Percentiles rank a stretch among this genome's conserved stretches.
Evolutionary conservation across 208 protist genomes (phyloP).

Genomic region (Angomonas ambiguus): DNA sequence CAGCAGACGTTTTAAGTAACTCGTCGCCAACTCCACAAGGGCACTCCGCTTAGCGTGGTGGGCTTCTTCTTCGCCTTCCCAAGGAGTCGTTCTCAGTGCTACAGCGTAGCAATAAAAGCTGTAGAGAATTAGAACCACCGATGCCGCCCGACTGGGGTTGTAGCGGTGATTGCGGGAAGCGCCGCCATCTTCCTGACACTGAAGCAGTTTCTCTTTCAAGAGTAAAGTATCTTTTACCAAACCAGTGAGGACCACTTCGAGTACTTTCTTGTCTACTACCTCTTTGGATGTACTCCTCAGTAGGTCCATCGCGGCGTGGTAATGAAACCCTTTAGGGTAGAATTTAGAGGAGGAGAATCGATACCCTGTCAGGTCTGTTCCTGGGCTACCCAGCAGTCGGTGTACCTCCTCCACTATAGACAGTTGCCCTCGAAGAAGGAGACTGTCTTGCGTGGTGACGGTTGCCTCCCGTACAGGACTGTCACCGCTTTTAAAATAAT

Average conservation of each 20-base stretch:
- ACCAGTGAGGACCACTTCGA: background rate
- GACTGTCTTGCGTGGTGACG: no score
- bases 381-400: background rate
- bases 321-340: constrained; percentile 15
- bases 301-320: constrained; percentile 15
- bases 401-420: background rate
- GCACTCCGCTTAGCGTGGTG: no score
- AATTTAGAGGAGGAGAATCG: constrained; percentile 11
- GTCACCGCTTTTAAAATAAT: background rate
- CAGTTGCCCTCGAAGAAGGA: no score
- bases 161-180: background rate
- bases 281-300: constrained; percentile 4
- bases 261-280: background rate
- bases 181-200: background rate
- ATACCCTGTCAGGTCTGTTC: background rate
- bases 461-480: no score
- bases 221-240: background rate
- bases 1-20: background rate
- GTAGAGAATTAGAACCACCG: background rate
- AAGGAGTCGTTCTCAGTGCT: no score
- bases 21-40: background rate
- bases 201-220: background rate
- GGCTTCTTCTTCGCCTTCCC: no score
- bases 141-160: background rate
- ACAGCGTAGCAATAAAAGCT: background rate